Percentiles rank a stretch among this genome's conserved stretches.
These are phyloP conservation scores for Solanum hybrid DNA, from an alignment of 305 asterid genomes.

Conservation along the genomic window DNA sequence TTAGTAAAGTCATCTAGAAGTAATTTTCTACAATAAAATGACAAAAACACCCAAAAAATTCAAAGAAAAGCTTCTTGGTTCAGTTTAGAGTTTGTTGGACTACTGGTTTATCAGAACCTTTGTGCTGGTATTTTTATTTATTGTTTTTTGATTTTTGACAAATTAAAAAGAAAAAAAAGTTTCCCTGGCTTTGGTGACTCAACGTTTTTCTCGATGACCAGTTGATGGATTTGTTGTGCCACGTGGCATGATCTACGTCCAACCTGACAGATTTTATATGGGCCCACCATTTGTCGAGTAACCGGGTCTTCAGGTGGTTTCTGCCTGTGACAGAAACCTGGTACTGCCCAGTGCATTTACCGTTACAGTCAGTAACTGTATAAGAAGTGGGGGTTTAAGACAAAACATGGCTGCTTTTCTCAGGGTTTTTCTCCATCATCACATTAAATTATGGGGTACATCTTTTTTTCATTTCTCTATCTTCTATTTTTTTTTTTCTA, in stretches of 20 bases:
- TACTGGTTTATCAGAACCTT: background rate
- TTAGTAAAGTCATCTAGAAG: background rate
- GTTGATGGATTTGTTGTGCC: constrained; percentile 39
- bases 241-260: constrained; percentile 52
- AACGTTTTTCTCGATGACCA: constrained; percentile 80
- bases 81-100: background rate
- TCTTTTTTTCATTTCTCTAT: background rate
- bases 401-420: constrained; percentile 44
- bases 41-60: constrained; percentile 7
- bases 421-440: constrained; percentile 52
- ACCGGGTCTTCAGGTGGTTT: constrained; percentile 81
- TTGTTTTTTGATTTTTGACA: background rate
- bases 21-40: background rate
- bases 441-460: background rate
- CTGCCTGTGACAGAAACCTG: constrained; percentile 30
- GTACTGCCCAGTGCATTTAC: constrained; percentile 45
- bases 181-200: constrained; percentile 55
- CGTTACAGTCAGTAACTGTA: constrained; percentile 62
- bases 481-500: background rate
- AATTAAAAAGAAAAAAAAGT: background rate
- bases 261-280: constrained; percentile 15
- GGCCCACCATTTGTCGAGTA: constrained; percentile 22
- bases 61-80: constrained; percentile 19
- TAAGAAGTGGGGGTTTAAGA: constrained; percentile 94
- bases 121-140: background rate